Evolutionary conservation across 495 filamentous ascomycete species (phyloP).

Genomic region (Thermothielavioides terrestris): DNA sequence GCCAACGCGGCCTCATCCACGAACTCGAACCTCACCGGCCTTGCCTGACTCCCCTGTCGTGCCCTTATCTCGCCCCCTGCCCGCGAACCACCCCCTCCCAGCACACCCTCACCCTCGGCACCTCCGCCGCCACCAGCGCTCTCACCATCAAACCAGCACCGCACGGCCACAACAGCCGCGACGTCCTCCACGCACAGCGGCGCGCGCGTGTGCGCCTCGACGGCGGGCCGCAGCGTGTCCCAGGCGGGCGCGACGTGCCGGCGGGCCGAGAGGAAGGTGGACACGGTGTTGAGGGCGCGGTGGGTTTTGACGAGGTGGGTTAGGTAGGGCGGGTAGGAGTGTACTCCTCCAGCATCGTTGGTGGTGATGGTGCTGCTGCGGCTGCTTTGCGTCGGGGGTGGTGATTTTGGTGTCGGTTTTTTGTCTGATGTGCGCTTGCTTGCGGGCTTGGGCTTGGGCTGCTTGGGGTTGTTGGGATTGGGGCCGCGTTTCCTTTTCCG

Average conservation of each 20-base stretch:
- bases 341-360: neutral
- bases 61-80: neutral
- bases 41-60: constrained; percentile 38
- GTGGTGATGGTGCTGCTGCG: neutral
- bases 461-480: neutral
- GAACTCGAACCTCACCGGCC: constrained; percentile 73
- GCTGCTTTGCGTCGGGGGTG: neutral
- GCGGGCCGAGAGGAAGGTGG: constrained; percentile 87
- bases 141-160: neutral
- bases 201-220: constrained; percentile 72
- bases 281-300: constrained; percentile 81
- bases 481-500: neutral
- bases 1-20: constrained; percentile 51
- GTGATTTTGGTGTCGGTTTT: neutral
- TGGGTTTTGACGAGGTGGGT: constrained; percentile 66
- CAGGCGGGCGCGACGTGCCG: constrained; percentile 89
- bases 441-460: neutral
- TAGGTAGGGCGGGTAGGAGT: constrained; percentile 67
- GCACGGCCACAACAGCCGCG: constrained; percentile 66
- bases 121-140: neutral
- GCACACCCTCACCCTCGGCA: neutral
- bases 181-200: constrained; percentile 67
- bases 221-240: constrained; percentile 72
- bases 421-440: neutral
- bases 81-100: neutral